Evolutionary conservation across 352 stramenopile species (phyloP), one percentile per base, ranked within the genome.

Genomic region (Phytophthora colocasiae): DNA sequence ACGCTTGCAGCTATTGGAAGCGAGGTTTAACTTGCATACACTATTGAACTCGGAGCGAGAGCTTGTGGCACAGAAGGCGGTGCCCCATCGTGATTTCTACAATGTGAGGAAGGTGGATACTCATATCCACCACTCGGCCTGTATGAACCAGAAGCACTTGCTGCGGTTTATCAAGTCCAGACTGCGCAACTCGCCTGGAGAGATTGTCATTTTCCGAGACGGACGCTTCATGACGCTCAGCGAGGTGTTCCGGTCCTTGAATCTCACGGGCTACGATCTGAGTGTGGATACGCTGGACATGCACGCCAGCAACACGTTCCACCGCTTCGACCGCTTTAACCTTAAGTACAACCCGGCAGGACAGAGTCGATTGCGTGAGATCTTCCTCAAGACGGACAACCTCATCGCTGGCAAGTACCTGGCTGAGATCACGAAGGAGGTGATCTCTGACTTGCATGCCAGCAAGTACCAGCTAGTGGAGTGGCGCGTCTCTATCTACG

Each of bases 331-430:
- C 73, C 97, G 98, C 36, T 99, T 99, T 74, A 99, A 99, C 77
- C 80, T 98, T 41, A 99, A 99, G 83, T 99, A 99, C 81, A 99
- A 98, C 78, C 98, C 97, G 22, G 77, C 96, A 66, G 96, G 77
- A 40, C 92, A 99, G 75, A 95, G 80, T 78, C 84, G 91, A 12
- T 89, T 99, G 77, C 78, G 98, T 22, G 95, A 99, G 66, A 99
- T 99, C 63, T 99, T 99, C 71, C 78, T 99, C 17, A 99, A 99
- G 83, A 98, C 95, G 1, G 96, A 98, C 75, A 99, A 99, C 77
- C 71, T 98, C 26, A 98, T 99, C 44, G 87, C 90, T 17, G 96
- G 97, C 27, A 92, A 97, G 53, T 98, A 98, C 75, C 81, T 99
- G 74, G 96, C 95, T 1, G 96, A 99, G 63, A 85, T 99, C 48